A percentile compares a stretch with the other conserved stretches of the same genome.
phyloP scores from a whole-genome alignment of 805 yeast species.

The Cyberlindnera lachancei region DNA sequence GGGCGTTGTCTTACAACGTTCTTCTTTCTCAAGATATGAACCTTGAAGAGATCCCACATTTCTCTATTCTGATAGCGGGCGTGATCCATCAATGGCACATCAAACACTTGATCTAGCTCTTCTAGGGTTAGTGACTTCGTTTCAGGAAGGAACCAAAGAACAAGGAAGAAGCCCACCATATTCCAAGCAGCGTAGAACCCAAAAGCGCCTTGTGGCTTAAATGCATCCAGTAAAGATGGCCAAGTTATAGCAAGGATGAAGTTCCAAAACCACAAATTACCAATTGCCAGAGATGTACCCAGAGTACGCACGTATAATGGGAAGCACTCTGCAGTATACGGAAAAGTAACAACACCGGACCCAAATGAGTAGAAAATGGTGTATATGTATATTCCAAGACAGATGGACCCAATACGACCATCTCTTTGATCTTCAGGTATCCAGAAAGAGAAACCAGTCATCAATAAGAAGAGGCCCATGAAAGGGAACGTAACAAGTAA shows the following conservation, averaged over 20 bases:
- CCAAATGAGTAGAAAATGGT: constrained; percentile 73
- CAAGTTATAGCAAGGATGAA: constrained; percentile 66
- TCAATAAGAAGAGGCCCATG: constrained; percentile 50
- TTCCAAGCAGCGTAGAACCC: constrained; percentile 90
- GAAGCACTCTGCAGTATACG: constrained; percentile 80
- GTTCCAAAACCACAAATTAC: constrained; percentile 69
- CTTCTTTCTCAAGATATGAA: constrained; percentile 38
- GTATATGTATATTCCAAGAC: constrained; percentile 68
- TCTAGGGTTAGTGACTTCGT: constrained; percentile 61
- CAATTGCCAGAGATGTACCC: constrained; percentile 75
- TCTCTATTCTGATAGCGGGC: constrained; percentile 39
- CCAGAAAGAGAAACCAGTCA: constrained; percentile 69
- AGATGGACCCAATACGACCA: constrained; percentile 59
- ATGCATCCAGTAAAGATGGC: constrained; percentile 62
- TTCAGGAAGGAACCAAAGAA: constrained; percentile 64
- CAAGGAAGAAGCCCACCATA: constrained; percentile 58
- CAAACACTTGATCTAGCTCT: constrained; percentile 65
- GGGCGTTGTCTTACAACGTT: constrained; percentile 44
- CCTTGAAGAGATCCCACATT: constrained; percentile 37
- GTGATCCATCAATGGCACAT: constrained; percentile 48
- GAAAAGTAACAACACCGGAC: constrained; percentile 87
- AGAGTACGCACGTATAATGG: constrained; percentile 73
- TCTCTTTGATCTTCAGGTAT: constrained; percentile 38
- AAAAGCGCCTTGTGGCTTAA: constrained; percentile 78
- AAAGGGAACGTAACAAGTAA: constrained; percentile 54